Conservation (phyloP, 805 yeast species). For the Yamadazyma scolyti region DNA sequence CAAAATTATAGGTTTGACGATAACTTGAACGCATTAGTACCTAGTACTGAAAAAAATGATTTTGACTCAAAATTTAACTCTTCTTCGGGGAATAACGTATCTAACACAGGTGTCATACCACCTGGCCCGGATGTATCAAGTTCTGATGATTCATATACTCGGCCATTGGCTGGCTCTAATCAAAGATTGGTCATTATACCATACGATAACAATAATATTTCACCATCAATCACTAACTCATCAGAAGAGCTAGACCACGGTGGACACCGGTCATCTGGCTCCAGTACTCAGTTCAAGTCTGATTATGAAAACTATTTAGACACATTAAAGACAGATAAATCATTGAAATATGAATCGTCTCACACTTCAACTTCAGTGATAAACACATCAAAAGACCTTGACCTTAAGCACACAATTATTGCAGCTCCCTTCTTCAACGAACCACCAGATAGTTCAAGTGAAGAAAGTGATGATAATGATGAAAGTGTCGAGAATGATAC, state of each 20-base stretch:
- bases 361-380: slow-evolving; percentile 15
- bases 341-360: slow-evolving; percentile 11
- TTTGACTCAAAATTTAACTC: too few relatives aligned
- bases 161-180: slow-evolving; percentile 4
- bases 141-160: too few relatives aligned
- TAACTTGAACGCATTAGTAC: too few relatives aligned
- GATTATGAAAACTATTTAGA: slow-evolving; percentile 19
- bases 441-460: slow-evolving; percentile 35
- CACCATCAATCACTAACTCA: slow-evolving; percentile 9
- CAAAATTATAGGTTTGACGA: too few relatives aligned
- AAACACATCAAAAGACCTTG: slow-evolving; percentile 5
- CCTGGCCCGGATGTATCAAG: too few relatives aligned
- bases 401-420: slow-evolving; percentile 20
- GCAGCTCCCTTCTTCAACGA: slow-evolving; percentile 36
- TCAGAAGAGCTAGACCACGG: background rate
- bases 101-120: too few relatives aligned
- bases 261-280: too few relatives aligned
- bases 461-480: slow-evolving; percentile 12
- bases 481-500: slow-evolving; percentile 2
- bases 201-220: slow-evolving; percentile 10
- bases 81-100: too few relatives aligned
- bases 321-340: slow-evolving; percentile 11
- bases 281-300: too few relatives aligned
- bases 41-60: too few relatives aligned
- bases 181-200: slow-evolving; percentile 14